Percentiles rank a stretch among this genome's conserved stretches.
phyloP scores from a whole-genome alignment of 2,329 filamentous ascomycete genomes.

The Cercospora nicotianae region DNA sequence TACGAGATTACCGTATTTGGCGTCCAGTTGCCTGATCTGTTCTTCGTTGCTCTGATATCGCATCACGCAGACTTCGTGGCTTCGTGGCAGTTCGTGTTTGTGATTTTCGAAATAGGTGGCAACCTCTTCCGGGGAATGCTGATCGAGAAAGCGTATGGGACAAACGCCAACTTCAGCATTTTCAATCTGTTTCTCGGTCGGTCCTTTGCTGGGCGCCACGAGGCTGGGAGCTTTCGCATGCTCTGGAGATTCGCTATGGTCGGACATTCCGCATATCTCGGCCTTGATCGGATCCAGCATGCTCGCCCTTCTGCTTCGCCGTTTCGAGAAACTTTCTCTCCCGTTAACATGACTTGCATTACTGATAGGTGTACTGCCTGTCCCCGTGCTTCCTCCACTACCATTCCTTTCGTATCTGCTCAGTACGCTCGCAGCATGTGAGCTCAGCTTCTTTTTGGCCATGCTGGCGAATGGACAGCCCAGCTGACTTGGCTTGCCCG shows the following conservation, averaged over 20 bases:
- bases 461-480: conserved; percentile 74
- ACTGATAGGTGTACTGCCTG: conserved; percentile 33
- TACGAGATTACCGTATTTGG: conserved; percentile 88
- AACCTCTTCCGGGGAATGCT: conserved; percentile 90
- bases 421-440: conserved; percentile 43
- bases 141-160: conserved; percentile 87
- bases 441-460: conserved; percentile 43
- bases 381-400: conserved; percentile 19
- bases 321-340: conserved; percentile 45
- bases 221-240: conserved; percentile 18
- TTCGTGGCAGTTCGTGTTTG: conserved; percentile 91
- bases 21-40: conserved; percentile 83
- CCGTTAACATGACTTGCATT: conserved; percentile 41
- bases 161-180: conserved; percentile 61
- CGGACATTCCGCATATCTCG: conserved; percentile 39
- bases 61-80: conserved; percentile 88
- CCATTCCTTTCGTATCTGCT: conserved; percentile 38
- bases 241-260: conserved; percentile 24
- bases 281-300: conserved; percentile 40
- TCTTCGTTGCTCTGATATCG: conserved; percentile 85
- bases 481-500: conserved; percentile 75
- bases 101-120: conserved; percentile 92
- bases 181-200: conserved; percentile 25
- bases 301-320: conserved; percentile 34
- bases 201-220: conserved; percentile 16